Base-by-base conservation (phyloP, 768 basidiomycete genomes). In the Naganishia randhawae region DNA sequence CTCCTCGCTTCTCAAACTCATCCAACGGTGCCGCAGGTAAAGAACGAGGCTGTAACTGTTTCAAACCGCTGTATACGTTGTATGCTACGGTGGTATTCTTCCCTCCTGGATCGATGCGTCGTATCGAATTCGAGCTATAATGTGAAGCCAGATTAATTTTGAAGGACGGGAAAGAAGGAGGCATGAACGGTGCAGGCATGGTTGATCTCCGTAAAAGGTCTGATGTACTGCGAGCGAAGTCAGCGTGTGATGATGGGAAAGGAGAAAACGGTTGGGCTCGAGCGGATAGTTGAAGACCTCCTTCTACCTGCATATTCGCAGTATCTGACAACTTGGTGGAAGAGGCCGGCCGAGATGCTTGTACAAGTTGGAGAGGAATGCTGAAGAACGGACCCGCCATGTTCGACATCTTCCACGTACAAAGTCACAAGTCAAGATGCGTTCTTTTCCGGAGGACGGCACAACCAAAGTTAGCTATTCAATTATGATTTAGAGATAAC, bases 1-100 rank as follows among this genome's bases (percentile, higher is more conserved):
- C 57, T 22, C 57, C 57, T 61, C 57, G 37, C 57, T 61, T 42
- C 37, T 42, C 35, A 61, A 61, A 61, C 4, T 61, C 57, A 39
- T 61, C 25, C 37, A 61, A 29, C 10, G 57, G 57, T 19, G 37
- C 3, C 1, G 14, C 35, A 25, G 25, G 57, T 14, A 25, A 17
- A 48, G 45, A 22, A 22, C 45, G 37, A 25, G 22, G 39, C 11
- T 41, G 57, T 17, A 61, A 25, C 25, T 61, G 57, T 29, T 41
- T 61, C 57, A 61, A 22, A 13, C 57, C 57, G 32, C 37, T 61
- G n/a, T 61, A 61, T 11, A 61, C 57, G 3, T 29, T 25, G 27
- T 61, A 61, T 1, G 57, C 37, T 13, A 22, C 11, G 3, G 25
- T 13, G 3, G 57, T 25, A 9, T 19, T 22, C 37, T 61, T 61